These are phyloP conservation scores for Coemansia sp. DNA, from an alignment of 192 early-diverging fungal species.

Conservation along the genomic window DNA sequence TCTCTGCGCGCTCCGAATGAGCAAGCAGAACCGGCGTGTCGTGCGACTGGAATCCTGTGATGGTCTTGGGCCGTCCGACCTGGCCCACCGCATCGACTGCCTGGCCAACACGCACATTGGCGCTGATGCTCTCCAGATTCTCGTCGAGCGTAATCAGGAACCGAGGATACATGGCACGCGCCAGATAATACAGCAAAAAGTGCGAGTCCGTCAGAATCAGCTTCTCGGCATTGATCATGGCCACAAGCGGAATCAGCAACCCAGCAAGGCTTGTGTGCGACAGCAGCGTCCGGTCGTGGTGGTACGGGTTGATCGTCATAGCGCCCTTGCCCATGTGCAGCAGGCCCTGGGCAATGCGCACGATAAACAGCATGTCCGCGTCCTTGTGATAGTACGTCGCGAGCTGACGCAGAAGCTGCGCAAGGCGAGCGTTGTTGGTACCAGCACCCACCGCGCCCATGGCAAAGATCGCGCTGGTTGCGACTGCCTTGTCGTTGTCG, in stretches of 20 bases:
- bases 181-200: constrained; percentile 91
- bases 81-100: constrained; percentile 99
- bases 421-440: constrained; percentile 97
- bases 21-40: constrained; percentile 95
- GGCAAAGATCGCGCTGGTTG: constrained; percentile 94
- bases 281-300: constrained; percentile 88
- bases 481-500: constrained; percentile 94
- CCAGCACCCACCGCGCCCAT: constrained; percentile 99
- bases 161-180: constrained; percentile 94
- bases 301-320: constrained; percentile 93
- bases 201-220: constrained; percentile 88
- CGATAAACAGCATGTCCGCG: constrained; percentile 61
- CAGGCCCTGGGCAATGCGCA: constrained; percentile 59
- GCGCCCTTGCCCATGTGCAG: constrained; percentile 97
- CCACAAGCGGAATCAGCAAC: constrained; percentile 82
- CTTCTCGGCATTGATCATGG: constrained; percentile 89
- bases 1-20: constrained; percentile 94
- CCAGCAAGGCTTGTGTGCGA: constrained; percentile 86
- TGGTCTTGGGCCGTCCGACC: constrained; percentile 97
- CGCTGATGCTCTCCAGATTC: constrained; percentile 75
- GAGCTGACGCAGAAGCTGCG: constrained; percentile 95
- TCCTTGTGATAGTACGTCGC: constrained; percentile 98
- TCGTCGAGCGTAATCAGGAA: constrained; percentile 97
- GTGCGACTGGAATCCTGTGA: constrained; percentile 99
- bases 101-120: constrained; percentile 95